Base-by-base conservation (phyloP, 441 rosid species). In the Populus tomentosa region DNA sequence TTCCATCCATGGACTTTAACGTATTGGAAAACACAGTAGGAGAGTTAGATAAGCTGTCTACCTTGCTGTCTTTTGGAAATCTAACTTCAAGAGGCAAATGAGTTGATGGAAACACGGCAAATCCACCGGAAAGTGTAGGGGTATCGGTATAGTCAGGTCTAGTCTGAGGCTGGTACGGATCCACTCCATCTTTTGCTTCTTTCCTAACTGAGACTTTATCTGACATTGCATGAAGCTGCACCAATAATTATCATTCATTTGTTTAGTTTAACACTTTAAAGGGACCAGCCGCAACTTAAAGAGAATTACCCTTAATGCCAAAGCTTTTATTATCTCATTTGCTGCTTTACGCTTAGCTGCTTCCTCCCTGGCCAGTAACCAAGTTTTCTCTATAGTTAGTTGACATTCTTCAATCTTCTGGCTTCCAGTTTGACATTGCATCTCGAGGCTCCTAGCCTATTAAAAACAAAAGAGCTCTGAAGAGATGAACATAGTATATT, bases 331-430 rank as follows among this genome's bases (percentile, higher is more conserved):
- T 9, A 92, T 83, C 73, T 91, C 95, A 65, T 90, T 91, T 0
- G 94, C 94, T 9, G 90, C 94, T 86, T 91, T 90, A 59, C 88
- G 87, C 80, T 91, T 90, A 59, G 89, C 85, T 10, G 97, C 90
- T 85, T 91, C 97, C 78, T 89, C 94, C 84, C 84, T 88, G 0
- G 95, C 95, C 64, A 89, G 42, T 33, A 83, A 83, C 86, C 92
- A 90, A 35, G 92, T 73, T 62, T 85, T 86, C 65, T 88, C 88
- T 21, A 85, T 79, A 71, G 85, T 83, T 83, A 78, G 80, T 79
- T 83, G 87, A 69, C 87, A 88, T 80, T 88, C 91, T 84, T 84
- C 75, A 20, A 90, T 81, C 86, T 89, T 92, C 77, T 84, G 88
- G 80, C 72, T 83, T 59, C 90, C 85, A 67, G 84, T 72, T 79